These are phyloP conservation scores for Penicillium sp. DNA, from an alignment of 2,329 filamentous ascomycete genomes.

Conservation along the genomic window DNA sequence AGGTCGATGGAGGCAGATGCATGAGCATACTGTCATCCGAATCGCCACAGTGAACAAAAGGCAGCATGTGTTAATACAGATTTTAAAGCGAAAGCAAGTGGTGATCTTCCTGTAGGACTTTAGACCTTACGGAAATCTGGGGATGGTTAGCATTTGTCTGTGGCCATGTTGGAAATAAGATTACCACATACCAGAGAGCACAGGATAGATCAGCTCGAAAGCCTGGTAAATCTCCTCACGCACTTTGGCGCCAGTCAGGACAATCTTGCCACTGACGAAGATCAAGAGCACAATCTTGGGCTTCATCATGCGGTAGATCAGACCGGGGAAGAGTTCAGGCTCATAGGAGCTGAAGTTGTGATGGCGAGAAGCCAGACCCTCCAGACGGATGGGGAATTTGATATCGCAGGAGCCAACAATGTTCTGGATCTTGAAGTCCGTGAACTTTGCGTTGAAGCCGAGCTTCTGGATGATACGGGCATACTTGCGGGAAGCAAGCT, in stretches of 20 bases:
- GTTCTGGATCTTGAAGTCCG: slow-evolving; percentile 99
- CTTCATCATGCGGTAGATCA: slow-evolving; percentile 99
- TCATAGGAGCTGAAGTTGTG: slow-evolving; percentile 99
- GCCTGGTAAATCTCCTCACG: slow-evolving; percentile 97
- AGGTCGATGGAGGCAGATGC: background rate
- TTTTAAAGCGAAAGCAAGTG: slow-evolving; percentile 15
- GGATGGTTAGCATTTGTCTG: slow-evolving; percentile 23
- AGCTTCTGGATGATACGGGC: slow-evolving; percentile 99
- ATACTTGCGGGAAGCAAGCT: slow-evolving; percentile 94
- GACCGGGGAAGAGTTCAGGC: slow-evolving; percentile 94
- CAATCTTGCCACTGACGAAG: slow-evolving; percentile 97
- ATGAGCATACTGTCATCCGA: background rate
- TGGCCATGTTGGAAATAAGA: background rate
- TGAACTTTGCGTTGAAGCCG: slow-evolving; percentile 98
- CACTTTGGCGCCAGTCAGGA: slow-evolving; percentile 94
- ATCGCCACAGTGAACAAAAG: slow-evolving; percentile 12
- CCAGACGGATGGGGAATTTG: slow-evolving; percentile 96
- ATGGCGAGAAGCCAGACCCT: slow-evolving; percentile 92
- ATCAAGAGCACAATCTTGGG: slow-evolving; percentile 97
- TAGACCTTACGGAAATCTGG: slow-evolving; percentile 60
- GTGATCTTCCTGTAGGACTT: slow-evolving; percentile 24
- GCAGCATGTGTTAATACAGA: slow-evolving; percentile 29
- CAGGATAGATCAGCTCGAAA: slow-evolving; percentile 95
- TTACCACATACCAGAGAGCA: slow-evolving; percentile 67
- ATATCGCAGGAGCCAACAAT: slow-evolving; percentile 98